Evolutionary conservation across 2,329 filamentous ascomycete genomes (phyloP).

Genomic region (Stemphylium lycopersici): DNA sequence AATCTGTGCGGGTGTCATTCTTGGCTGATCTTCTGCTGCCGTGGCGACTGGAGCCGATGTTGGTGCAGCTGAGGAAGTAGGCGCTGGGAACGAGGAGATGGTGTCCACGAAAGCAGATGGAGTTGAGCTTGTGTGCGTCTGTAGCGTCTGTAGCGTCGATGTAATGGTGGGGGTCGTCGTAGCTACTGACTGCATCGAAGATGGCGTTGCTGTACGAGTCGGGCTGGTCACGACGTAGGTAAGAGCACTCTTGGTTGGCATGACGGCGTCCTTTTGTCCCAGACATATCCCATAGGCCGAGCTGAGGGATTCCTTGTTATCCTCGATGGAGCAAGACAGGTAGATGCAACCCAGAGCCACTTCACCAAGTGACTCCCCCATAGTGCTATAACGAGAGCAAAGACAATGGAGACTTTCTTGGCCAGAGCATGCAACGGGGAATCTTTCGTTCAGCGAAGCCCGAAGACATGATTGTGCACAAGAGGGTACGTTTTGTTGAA

Average conservation of each 20-base stretch:
- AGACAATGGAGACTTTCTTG: constrained; percentile 43
- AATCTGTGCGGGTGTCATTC: constrained; percentile 48
- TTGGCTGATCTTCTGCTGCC: constrained; percentile 23
- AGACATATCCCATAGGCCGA: constrained; percentile 47
- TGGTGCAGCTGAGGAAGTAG: constrained; percentile 26
- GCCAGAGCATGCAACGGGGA: constrained; percentile 44
- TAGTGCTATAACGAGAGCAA: constrained; percentile 47
- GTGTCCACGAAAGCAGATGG: constrained; percentile 37
- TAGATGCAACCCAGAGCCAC: constrained; percentile 48
- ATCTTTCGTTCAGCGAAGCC: constrained; percentile 40
- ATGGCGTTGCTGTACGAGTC: constrained; percentile 23
- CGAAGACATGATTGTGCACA: constrained; percentile 48
- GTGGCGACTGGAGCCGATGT: constrained; percentile 20
- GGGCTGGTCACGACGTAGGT: constrained; percentile 32
- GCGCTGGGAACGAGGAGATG: constrained; percentile 27
- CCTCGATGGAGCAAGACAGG: constrained; percentile 37
- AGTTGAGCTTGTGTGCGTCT: constrained; percentile 19
- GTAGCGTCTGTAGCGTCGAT: constrained; percentile 16
- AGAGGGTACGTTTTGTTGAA: constrained; percentile 41
- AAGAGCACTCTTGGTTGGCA: constrained; percentile 45
- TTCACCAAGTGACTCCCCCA: constrained; percentile 47
- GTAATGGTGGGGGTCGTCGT: constrained; percentile 20
- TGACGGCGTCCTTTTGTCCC: constrained; percentile 43
- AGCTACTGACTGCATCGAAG: constrained; percentile 13
- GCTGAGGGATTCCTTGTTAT: constrained; percentile 19